phyloP scores from a whole-genome alignment of 2,329 filamentous ascomycete genomes.

The Hirsutella minnesotensis region DNA sequence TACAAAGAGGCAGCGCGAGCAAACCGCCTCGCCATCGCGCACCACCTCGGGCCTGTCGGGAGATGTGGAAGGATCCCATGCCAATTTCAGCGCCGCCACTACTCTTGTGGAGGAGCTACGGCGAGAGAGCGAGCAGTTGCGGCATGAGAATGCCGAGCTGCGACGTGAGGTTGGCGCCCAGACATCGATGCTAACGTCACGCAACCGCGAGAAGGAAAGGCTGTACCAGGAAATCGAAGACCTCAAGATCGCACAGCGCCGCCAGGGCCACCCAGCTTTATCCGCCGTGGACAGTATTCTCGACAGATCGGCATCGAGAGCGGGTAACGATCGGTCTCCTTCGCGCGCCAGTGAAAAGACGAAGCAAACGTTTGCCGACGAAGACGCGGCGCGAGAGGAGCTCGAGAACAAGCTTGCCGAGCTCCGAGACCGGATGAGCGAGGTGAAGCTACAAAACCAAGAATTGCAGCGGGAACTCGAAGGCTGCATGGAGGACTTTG shows the following conservation, averaged over 20 bases:
- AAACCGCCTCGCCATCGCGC: conserved; percentile 34
- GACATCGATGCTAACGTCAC: conserved; percentile 92
- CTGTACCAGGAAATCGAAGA: conserved; percentile 97
- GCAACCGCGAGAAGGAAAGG: conserved; percentile 88
- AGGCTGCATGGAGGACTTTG: conserved; percentile 67
- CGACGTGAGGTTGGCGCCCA: conserved; percentile 89
- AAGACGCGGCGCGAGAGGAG: conserved; percentile 76
- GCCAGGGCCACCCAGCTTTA: conserved; percentile 44
- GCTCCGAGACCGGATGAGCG: conserved; percentile 75
- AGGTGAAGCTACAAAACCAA: conserved; percentile 80
- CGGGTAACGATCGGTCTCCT: conserved; percentile 55
- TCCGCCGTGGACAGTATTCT: conserved; percentile 79
- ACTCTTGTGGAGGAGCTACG: conserved; percentile 68
- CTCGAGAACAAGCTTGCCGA: conserved; percentile 75
- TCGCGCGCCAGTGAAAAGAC: conserved; percentile 64
- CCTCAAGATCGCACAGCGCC: conserved; percentile 75
- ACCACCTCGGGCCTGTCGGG: conserved; percentile 38
- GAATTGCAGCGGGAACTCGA: conserved; percentile 76
- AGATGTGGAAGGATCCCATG: conserved; percentile 37
- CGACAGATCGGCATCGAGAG: conserved; percentile 84
- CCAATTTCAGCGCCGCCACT: conserved; percentile 44
- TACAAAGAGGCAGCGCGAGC: conserved; percentile 39
- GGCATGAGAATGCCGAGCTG: conserved; percentile 85
- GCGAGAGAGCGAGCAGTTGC: conserved; percentile 59
- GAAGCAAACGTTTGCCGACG: conserved; percentile 43